Base-by-base conservation (phyloP, 2,329 filamentous ascomycete species). In the Lachnellula arida region DNA sequence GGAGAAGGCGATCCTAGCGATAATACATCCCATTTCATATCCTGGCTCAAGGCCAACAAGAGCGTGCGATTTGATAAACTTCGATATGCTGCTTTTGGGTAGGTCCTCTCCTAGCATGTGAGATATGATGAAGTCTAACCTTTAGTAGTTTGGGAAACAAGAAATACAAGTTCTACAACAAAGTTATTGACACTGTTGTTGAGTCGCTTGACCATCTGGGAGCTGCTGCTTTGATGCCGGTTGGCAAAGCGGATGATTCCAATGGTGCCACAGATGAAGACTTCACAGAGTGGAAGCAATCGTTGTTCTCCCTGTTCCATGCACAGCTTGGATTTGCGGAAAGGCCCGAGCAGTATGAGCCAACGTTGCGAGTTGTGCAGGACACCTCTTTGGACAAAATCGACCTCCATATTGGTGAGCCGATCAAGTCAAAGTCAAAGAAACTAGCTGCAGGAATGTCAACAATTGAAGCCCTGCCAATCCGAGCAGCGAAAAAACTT, bases 1-100 rank as follows among this genome's bases (percentile, higher is more conserved):
- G 64, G 63, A 2, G 64, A 66, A 46, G 63, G 64, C 5, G 63
- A 65, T 50, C 64, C 64, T 15, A 56, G 50, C 39, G 64, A 66
- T 46, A 66, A 66, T 49, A 54, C 59, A 8, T 39, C 55, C 1
- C 23, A 51, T 11, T 60, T 65, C 23, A 6, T 58, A 1, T 51
- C 54, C 11, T 66, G 61, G 62, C 11, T 62, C 4, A 25, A 55
- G 2, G 39, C 53, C 2, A 56, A 51, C 47, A 40, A 50, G n/a
- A 47, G 19, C 17, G 44, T 52, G 12, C 54, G 63, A 19, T 12
- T 39, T 5, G 15, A 19, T 1, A 53, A 58, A 25, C 57, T 65
- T 6, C 50, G 49, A 23, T 64, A 63, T 46, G 57, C 46, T 6
- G 63, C 59, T 9, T 62, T 65, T 42, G 63, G 28, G 28, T 25